phyloP scores from a whole-genome alignment of 768 basidiomycete genomes.

The Hericium alpestre region DNA sequence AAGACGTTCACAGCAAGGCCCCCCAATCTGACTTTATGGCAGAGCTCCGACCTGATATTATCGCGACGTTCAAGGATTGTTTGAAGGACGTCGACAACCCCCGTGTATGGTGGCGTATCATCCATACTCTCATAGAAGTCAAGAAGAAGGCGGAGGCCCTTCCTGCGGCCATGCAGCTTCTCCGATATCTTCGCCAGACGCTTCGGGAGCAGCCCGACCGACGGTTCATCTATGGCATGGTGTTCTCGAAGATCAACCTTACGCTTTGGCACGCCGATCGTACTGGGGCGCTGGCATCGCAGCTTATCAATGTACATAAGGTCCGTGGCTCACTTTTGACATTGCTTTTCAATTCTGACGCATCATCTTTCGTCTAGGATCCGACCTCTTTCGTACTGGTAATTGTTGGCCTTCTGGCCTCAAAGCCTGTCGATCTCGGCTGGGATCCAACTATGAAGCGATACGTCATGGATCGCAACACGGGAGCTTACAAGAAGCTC shows the following conservation, averaged over 20 bases:
- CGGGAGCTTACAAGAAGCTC: too few relatives aligned
- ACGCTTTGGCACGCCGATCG: constrained; percentile 2
- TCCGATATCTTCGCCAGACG: not conserved
- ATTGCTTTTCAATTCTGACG: not conserved
- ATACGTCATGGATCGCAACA: not conserved
- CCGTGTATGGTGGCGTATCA: not conserved
- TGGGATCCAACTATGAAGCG: not conserved
- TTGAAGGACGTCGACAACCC: not conserved
- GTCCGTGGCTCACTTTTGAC: not conserved
- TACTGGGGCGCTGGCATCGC: not conserved
- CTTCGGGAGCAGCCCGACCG: constrained; percentile 1
- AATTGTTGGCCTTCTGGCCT: not conserved
- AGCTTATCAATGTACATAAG: not conserved
- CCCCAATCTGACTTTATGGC: not conserved
- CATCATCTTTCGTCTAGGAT: not conserved
- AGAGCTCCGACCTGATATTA: not conserved
- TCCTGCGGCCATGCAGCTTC: not conserved
- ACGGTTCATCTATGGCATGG: not conserved
- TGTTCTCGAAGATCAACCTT: not conserved
- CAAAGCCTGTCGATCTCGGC: not conserved
- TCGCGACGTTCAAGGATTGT: not conserved
- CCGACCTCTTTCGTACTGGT: not conserved
- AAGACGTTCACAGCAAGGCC: not conserved
- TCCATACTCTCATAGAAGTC: not conserved
- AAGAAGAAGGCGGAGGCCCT: not conserved